Percentiles rank a stretch among this genome's conserved stretches.
Evolutionary conservation across 1,139 yeast genomes (phyloP).

Genomic region (Kluyveromyces sp.): DNA sequence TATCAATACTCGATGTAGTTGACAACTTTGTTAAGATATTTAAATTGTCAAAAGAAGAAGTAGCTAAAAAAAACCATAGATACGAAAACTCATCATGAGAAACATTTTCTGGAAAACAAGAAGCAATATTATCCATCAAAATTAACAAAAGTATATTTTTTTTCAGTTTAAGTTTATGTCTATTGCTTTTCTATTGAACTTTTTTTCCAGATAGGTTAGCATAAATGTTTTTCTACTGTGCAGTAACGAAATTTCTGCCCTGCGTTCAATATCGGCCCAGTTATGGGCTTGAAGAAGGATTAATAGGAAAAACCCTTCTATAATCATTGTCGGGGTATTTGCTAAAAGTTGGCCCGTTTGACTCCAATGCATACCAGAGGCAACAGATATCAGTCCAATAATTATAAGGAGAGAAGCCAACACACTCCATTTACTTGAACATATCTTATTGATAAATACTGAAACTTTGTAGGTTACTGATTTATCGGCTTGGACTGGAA

Average conservation of each 20-base stretch:
- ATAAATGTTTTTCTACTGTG: constrained; percentile 19
- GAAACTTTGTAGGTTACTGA: constrained; percentile 23
- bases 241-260: constrained; percentile 21
- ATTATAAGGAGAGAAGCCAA: constrained; percentile 23
- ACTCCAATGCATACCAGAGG: constrained; percentile 31
- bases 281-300: constrained; percentile 33
- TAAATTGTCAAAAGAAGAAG: no score
- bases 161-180: not conserved
- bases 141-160: not conserved
- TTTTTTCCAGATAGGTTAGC: constrained; percentile 10
- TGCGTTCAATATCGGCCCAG: constrained; percentile 25
- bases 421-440: constrained; percentile 29
- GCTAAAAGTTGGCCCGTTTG: constrained; percentile 33
- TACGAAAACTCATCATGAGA: not conserved
- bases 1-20: no score
- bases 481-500: constrained; percentile 7
- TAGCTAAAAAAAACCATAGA: not conserved
- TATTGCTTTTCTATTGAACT: not conserved
- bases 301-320: constrained; percentile 33
- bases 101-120: not conserved
- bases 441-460: constrained; percentile 17
- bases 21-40: no score
- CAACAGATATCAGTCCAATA: constrained; percentile 25
- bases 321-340: constrained; percentile 36
- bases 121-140: not conserved